Percentiles rank a stretch among this genome's conserved stretches.
These are phyloP conservation scores for Myxozyma sirexii DNA, from an alignment of 805 yeast species.

Conservation along the genomic window DNA sequence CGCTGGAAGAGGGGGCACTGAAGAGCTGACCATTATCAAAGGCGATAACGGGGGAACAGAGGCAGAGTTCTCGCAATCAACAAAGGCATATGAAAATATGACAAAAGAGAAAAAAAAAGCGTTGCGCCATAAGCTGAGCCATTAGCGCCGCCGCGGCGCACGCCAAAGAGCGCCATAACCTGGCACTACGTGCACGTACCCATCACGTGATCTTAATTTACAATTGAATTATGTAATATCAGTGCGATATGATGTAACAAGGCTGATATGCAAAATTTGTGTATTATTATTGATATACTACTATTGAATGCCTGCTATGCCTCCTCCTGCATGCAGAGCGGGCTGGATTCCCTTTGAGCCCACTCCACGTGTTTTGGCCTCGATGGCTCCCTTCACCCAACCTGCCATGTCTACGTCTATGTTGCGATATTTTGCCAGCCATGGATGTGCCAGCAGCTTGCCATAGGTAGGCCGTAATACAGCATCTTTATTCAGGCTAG, in stretches of 20 bases:
- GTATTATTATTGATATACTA: neutral
- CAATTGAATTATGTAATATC: neutral
- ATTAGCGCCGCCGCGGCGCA: neutral
- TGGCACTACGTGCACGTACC: neutral
- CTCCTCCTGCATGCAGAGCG: conserved; percentile 31
- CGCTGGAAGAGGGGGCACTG: neutral
- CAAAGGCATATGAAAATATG: neutral
- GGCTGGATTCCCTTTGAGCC: conserved; percentile 5
- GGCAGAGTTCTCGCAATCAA: neutral
- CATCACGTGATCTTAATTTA: neutral
- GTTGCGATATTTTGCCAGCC: conserved; percentile 64
- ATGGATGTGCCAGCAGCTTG: conserved; percentile 74
- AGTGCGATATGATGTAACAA: neutral
- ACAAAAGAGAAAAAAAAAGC: neutral
- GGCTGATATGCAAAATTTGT: neutral
- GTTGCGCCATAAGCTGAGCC: no score
- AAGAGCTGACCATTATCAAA: neutral
- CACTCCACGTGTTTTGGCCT: neutral
- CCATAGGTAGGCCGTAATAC: conserved; percentile 78
- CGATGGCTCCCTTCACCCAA: conserved; percentile 40
- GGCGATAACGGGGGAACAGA: no score
- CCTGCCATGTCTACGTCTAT: conserved; percentile 47
- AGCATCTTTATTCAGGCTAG: conserved; percentile 76
- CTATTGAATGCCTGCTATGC: neutral
- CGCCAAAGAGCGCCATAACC: neutral